phyloP scores from a whole-genome alignment of 1,139 yeast genomes.

The Kurtzmaniella quercitrusa region DNA sequence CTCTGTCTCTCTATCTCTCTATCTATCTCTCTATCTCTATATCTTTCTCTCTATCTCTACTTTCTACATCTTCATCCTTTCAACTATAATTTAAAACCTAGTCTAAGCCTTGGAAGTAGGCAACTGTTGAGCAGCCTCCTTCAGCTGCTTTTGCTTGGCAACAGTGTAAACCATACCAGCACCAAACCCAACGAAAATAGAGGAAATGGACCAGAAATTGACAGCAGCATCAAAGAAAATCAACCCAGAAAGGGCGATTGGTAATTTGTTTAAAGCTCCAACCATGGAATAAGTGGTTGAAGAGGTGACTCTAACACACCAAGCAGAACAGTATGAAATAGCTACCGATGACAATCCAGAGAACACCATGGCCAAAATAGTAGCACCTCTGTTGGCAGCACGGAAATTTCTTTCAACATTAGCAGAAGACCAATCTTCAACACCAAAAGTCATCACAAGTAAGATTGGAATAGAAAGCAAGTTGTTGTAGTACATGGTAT shows the following conservation, averaged over 20 bases:
- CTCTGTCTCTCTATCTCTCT: no score
- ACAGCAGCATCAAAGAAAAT: conserved; percentile 92
- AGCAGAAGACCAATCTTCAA: conserved; percentile 90
- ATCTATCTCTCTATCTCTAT: no score
- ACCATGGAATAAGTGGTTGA: conserved; percentile 99
- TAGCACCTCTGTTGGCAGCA: conserved; percentile 57
- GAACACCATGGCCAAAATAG: conserved; percentile 77
- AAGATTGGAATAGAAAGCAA: conserved; percentile 87
- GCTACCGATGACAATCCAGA: conserved; percentile 95
- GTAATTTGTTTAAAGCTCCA: conserved; percentile 96
- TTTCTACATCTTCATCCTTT: no score
- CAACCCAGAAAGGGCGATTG: conserved; percentile 92
- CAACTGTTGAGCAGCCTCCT: conserved; percentile 40
- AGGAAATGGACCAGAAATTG: conserved; percentile 85
- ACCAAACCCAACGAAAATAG: conserved; percentile 86
- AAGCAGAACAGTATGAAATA: conserved; percentile 96
- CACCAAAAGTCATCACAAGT: conserved; percentile 62
- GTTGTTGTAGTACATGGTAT: conserved; percentile 98
- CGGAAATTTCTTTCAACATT: conserved; percentile 81
- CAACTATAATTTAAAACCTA: no score
- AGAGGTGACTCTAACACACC: conserved; percentile 99
- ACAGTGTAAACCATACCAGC: conserved; percentile 95
- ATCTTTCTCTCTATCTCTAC: no score
- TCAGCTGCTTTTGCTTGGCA: conserved; percentile 74
- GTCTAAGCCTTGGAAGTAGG: conserved; percentile 17